These are phyloP conservation scores for Sindora glabra DNA, from an alignment of 306 rosid genomes.

Conservation along the genomic window DNA sequence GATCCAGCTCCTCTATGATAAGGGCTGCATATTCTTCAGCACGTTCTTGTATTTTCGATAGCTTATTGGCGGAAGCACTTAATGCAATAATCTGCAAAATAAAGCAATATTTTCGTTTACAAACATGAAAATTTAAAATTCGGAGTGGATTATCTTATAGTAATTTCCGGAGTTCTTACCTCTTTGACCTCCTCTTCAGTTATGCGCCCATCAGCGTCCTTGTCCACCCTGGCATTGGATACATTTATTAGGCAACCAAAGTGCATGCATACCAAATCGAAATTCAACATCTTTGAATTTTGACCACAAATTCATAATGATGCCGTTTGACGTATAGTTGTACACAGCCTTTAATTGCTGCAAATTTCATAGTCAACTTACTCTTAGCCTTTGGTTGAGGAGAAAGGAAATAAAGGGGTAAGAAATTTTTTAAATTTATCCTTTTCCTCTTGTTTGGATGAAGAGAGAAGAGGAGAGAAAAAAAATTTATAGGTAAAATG, in stretches of 20 bases:
- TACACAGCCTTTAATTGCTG: too few species aligned
- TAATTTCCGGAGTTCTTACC: constrained; percentile 25
- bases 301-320: too few species aligned
- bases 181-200: constrained; percentile 73
- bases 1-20: constrained; percentile 92
- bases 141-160: not conserved
- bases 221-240: constrained; percentile 69
- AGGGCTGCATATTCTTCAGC: constrained; percentile 87
- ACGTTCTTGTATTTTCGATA: constrained; percentile 68
- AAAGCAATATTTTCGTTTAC: not conserved
- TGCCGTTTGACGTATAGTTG: too few species aligned
- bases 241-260: not conserved
- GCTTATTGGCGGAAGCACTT: constrained; percentile 85
- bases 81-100: constrained; percentile 56
- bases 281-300: constrained; percentile 14
- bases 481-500: too few species aligned
- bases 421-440: too few species aligned
- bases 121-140: not conserved
- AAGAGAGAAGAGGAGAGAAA: too few species aligned
- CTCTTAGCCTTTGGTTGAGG: too few species aligned
- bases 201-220: constrained; percentile 80
- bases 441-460: too few species aligned
- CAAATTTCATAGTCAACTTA: too few species aligned
- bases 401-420: too few species aligned
- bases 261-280: not conserved